These are phyloP conservation scores for Rutidosis leptorrhynchoides DNA, from an alignment of 129 eudicot genomes.

Conservation along the genomic window DNA sequence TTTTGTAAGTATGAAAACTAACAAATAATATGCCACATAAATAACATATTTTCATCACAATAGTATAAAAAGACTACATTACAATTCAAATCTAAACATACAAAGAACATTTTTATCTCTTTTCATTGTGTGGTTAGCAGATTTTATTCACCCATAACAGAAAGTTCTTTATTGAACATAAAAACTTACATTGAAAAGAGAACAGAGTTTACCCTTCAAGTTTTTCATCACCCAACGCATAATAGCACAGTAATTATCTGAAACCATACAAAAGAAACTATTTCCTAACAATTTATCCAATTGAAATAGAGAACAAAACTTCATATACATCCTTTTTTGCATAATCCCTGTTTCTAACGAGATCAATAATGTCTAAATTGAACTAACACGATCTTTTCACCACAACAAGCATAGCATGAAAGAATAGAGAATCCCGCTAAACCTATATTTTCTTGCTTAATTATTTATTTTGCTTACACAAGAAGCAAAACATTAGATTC, in stretches of 20 bases:
- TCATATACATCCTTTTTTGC: slow-evolving; percentile 29
- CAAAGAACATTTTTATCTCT: not conserved
- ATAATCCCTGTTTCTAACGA: slow-evolving; percentile 15
- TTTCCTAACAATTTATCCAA: slow-evolving; percentile 22
- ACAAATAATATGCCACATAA: not conserved
- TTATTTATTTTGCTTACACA: slow-evolving; percentile 24
- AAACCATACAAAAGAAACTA: slow-evolving; percentile 28
- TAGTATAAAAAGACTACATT: too few relatives aligned
- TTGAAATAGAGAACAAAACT: slow-evolving; percentile 15
- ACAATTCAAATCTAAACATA: too few relatives aligned
- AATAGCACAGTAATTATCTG: slow-evolving; percentile 16
- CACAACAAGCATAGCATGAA: slow-evolving; percentile 24
- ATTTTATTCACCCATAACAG: not conserved
- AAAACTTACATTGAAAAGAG: slow-evolving; percentile 34
- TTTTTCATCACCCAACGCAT: slow-evolving; percentile 27
- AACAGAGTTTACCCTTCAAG: slow-evolving; percentile 28
- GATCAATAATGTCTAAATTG: slow-evolving; percentile 10
- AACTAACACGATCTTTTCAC: slow-evolving; percentile 19
- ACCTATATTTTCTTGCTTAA: slow-evolving; percentile 27
- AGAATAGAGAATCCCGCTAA: not conserved
- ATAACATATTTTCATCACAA: not conserved
- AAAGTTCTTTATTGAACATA: slow-evolving; percentile 1
- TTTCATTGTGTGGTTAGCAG: slow-evolving; percentile 14
- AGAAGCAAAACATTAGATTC: slow-evolving; percentile 36
- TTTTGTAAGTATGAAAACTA: not conserved